Percentiles rank a stretch among this genome's conserved stretches.
Conservation (phyloP, 2,329 filamentous ascomycete species). For the Westerdykella ornata region DNA sequence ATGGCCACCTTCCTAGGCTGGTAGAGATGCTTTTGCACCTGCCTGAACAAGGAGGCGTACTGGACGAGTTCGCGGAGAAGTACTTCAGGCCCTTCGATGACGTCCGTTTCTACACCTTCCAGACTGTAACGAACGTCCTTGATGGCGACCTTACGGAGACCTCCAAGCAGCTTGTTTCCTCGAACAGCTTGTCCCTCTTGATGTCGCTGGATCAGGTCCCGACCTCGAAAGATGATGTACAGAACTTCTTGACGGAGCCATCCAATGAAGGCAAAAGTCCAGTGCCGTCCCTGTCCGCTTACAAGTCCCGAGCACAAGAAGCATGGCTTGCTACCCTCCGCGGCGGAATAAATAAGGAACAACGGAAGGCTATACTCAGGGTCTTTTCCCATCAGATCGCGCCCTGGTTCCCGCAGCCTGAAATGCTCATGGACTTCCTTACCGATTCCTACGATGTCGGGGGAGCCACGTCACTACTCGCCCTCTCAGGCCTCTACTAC, state of each 20-base stretch:
- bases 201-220: conserved; percentile 65
- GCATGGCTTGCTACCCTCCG: conserved; percentile 78
- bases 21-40: conserved; percentile 56
- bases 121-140: conserved; percentile 49
- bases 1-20: conserved; percentile 58
- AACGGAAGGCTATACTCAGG: conserved; percentile 71
- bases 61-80: conserved; percentile 67
- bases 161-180: conserved; percentile 23
- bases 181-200: conserved; percentile 57
- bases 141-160: conserved; percentile 21
- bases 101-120: conserved; percentile 74
- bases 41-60: conserved; percentile 52
- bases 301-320: conserved; percentile 75
- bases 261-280: conserved; percentile 61
- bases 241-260: conserved; percentile 59
- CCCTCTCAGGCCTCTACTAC: conserved; percentile 89
- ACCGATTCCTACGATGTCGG: conserved; percentile 88
- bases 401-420: conserved; percentile 82
- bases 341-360: conserved; percentile 58
- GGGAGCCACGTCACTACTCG: conserved; percentile 78
- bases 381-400: conserved; percentile 71
- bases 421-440: conserved; percentile 90
- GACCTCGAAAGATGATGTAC: conserved; percentile 57
- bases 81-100: conserved; percentile 78
- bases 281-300: conserved; percentile 55